These are phyloP conservation scores for Dactylellina sp. DNA, from an alignment of 2,329 filamentous ascomycete species.

Conservation along the genomic window DNA sequence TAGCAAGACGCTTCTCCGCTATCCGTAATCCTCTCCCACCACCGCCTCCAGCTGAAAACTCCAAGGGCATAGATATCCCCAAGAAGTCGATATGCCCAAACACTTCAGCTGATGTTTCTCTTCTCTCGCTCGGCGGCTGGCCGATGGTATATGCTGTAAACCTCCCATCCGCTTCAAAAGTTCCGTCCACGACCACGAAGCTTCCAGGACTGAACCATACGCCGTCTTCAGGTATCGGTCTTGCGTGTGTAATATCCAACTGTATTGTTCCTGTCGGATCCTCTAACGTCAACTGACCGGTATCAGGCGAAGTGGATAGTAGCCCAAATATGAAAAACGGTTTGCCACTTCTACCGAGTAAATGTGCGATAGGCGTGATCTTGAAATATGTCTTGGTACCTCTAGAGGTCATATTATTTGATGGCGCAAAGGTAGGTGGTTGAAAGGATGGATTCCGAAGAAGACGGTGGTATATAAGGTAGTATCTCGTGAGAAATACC, in stretches of 20 bases:
- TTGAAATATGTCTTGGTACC: constrained; percentile 77
- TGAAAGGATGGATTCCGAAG: constrained; percentile 91
- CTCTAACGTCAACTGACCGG: constrained; percentile 80
- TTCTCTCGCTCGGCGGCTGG: constrained; percentile 88
- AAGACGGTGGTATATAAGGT: constrained; percentile 90
- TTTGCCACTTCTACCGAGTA: constrained; percentile 65
- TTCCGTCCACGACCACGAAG: constrained; percentile 92
- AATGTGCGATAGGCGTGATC: constrained; percentile 83
- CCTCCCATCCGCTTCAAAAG: constrained; percentile 97
- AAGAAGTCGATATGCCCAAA: constrained; percentile 99
- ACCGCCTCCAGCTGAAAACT: constrained; percentile 55
- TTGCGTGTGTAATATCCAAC: constrained; percentile 83
- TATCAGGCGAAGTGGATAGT: constrained; percentile 81
- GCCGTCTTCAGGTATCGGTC: constrained; percentile 83
- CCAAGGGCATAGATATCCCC: constrained; percentile 66
- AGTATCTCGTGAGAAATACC: constrained; percentile 88
- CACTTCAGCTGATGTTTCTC: constrained; percentile 72
- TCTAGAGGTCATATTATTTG: constrained; percentile 71
- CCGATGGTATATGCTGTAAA: constrained; percentile 92
- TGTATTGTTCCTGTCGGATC: constrained; percentile 89
- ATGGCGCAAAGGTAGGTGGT: constrained; percentile 72
- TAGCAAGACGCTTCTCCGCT: constrained; percentile 39
- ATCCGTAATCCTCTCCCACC: constrained; percentile 60
- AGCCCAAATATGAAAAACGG: constrained; percentile 60
- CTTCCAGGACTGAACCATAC: constrained; percentile 96